Evolutionary conservation across 1,284 basidiomycete species (phyloP).

Genomic region (Schizophyllum commune): DNA sequence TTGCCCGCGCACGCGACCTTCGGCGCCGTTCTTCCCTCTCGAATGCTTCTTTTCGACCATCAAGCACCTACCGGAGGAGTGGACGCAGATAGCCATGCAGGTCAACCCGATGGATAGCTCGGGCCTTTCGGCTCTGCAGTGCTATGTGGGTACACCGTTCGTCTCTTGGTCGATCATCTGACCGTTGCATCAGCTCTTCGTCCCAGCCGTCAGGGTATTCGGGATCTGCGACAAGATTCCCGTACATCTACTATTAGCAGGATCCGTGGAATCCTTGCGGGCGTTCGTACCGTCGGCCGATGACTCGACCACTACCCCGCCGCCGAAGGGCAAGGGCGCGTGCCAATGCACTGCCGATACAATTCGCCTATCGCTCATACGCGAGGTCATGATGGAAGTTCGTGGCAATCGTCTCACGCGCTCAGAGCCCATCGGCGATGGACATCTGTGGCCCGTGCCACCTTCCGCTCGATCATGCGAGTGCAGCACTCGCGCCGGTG

Average conservation of each 20-base stretch:
- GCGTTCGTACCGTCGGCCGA: no score
- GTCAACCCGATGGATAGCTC: no score
- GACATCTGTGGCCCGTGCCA: neutral
- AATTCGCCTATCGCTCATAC: constrained; percentile 1
- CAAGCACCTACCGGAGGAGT: constrained; percentile 8
- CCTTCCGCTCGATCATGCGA: neutral
- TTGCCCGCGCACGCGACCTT: constrained; percentile 4
- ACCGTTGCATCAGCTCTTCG: constrained; percentile 3
- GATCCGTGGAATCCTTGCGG: neutral
- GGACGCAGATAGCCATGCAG: neutral
- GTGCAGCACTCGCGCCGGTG: neutral
- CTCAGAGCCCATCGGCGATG: neutral
- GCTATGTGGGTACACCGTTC: no score
- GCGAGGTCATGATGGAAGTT: constrained; percentile 3
- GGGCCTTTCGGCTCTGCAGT: no score
- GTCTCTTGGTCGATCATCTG: no score
- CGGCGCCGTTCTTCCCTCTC: neutral
- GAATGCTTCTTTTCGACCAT: constrained; percentile 5
- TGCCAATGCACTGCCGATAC: no score
- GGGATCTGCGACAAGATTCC: constrained; percentile 6
- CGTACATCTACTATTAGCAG: constrained; percentile 6
- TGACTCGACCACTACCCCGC: no score
- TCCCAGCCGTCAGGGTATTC: constrained; percentile 3
- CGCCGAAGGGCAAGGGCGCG: no score
- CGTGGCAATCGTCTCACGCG: neutral